Evolutionary conservation across 2,329 filamentous ascomycete species (phyloP).

Genomic region (Chaetomium sp.): DNA sequence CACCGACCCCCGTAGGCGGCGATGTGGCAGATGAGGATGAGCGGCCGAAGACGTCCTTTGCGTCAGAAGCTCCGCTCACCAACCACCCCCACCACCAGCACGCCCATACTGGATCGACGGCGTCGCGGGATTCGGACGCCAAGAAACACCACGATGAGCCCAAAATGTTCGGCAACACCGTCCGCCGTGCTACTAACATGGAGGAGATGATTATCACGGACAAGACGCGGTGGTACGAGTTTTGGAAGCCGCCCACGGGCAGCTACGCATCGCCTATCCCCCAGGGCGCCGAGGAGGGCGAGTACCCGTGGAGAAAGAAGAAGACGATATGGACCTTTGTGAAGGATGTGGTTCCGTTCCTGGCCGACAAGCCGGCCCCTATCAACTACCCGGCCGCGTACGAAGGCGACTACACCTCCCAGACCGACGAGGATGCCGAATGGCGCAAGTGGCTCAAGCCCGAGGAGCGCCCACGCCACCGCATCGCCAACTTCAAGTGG

Average conservation of each 20-base stretch:
- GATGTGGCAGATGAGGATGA: conserved; percentile 31
- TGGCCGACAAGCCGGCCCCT: conserved; percentile 37
- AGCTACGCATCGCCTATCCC: conserved; percentile 57
- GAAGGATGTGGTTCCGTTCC: conserved; percentile 44
- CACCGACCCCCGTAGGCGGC: too few species aligned
- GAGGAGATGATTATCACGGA: conserved; percentile 44
- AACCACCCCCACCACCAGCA: conserved; percentile 16
- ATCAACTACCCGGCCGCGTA: conserved; percentile 57
- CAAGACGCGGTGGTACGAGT: conserved; percentile 51
- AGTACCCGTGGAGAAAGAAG: conserved; percentile 37
- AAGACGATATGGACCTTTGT: conserved; percentile 47
- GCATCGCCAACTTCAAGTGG: conserved; percentile 55
- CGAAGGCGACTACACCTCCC: conserved; percentile 53
- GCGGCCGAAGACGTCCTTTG: conserved; percentile 30
- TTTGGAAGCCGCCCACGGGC: conserved; percentile 58
- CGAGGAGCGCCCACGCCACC: conserved; percentile 79
- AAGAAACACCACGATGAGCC: conserved; percentile 24
- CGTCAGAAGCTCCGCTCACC: conserved; percentile 26
- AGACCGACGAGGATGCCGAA: conserved; percentile 56
- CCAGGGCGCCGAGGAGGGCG: conserved; percentile 44
- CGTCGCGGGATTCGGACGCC: conserved; percentile 36
- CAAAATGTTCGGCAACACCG: conserved; percentile 42
- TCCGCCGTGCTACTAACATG: conserved; percentile 43
- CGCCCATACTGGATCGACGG: conserved; percentile 32
- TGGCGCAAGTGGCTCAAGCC: conserved; percentile 81